Conservation (phyloP, 345 rosid species). For the Sonneratia caseolaris region DNA sequence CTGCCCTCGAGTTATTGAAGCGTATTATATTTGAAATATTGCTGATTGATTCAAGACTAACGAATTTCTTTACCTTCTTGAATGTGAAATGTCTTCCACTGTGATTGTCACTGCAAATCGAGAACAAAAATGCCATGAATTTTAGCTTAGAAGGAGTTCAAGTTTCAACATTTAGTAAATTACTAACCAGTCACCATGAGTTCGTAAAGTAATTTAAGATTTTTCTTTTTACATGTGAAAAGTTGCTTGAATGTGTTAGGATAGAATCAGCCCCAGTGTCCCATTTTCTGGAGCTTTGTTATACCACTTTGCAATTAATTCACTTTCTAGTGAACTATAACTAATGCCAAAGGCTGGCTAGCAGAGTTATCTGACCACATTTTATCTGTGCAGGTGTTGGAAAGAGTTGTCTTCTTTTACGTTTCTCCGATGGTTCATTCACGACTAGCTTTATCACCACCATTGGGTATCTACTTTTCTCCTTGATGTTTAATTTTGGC, state of each 20-base stretch:
- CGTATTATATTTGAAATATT: neutral
- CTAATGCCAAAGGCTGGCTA: too few relatives aligned
- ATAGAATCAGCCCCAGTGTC: too few relatives aligned
- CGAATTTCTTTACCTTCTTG: neutral
- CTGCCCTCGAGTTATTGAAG: neutral
- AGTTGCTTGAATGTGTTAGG: neutral
- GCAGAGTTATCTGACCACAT: neutral
- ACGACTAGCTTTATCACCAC: conserved; percentile 4
- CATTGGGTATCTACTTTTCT: neutral
- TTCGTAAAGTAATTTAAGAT: neutral
- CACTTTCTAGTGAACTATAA: too few relatives aligned
- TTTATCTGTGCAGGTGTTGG: neutral
- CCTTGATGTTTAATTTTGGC: neutral
- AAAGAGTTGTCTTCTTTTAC: conserved; percentile 2
- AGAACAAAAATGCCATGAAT: neutral
- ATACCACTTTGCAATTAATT: too few relatives aligned
- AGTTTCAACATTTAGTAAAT: neutral
- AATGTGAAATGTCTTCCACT: neutral
- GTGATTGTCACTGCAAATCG: too few relatives aligned
- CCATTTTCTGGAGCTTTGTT: too few relatives aligned
- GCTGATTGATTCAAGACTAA: neutral
- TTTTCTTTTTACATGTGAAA: too few relatives aligned
- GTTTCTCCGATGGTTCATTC: conserved; percentile 5
- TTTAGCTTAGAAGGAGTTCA: neutral
- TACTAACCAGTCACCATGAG: neutral